These are phyloP conservation scores for Pilatotrama ljubarskyi DNA, from an alignment of 768 basidiomycete genomes.

Conservation along the genomic window DNA sequence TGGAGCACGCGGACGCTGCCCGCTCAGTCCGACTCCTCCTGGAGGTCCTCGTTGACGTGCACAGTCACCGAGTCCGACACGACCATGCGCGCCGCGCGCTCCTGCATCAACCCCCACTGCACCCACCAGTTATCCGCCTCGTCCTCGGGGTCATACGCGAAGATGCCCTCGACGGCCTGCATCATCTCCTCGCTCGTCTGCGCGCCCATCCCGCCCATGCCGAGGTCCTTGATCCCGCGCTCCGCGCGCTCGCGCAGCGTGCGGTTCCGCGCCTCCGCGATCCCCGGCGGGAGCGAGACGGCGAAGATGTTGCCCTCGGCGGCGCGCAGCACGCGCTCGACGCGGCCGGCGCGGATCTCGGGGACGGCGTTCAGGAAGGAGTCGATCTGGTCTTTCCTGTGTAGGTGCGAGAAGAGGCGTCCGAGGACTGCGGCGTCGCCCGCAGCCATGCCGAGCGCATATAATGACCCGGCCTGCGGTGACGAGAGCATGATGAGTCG, in stretches of 20 bases:
- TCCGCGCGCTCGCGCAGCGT: conserved; percentile 16
- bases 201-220: background rate
- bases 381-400: conserved; percentile 28
- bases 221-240: conserved; percentile 4
- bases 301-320: conserved; percentile 22
- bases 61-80: conserved; percentile 10
- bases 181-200: conserved; percentile 12
- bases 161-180: conserved; percentile 21
- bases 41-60: conserved; percentile 2
- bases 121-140: conserved; percentile 33
- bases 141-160: conserved; percentile 33
- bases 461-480: conserved; percentile 15
- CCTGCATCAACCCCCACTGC: conserved; percentile 30
- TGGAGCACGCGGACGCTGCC: too few species aligned
- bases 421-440: conserved; percentile 37
- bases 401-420: conserved; percentile 35
- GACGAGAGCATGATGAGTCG: background rate
- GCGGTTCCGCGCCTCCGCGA: conserved; percentile 15
- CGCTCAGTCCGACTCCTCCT: background rate
- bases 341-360: conserved; percentile 28
- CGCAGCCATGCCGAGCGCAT: conserved; percentile 26
- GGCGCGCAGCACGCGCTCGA: conserved; percentile 21
- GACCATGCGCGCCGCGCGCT: conserved; percentile 23
- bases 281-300: conserved; percentile 27
- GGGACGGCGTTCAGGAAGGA: conserved; percentile 29